Evolutionary conservation across 306 rosid genomes (phyloP).

Genomic region (Cucurbita moschata): DNA sequence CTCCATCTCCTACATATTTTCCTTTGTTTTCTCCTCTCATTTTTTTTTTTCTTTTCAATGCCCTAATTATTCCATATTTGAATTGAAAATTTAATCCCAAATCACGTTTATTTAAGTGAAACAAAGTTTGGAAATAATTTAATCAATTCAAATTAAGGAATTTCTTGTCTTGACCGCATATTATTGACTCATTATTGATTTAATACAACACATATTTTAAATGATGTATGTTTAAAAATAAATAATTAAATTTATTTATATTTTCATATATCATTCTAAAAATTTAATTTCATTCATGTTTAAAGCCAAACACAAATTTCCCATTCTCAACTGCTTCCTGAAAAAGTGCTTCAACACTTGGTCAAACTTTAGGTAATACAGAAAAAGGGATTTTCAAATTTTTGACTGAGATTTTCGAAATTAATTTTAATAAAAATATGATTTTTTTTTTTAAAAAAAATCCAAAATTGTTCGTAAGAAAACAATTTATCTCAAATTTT

Average conservation of each 20-base stretch:
- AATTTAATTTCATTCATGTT: neutral
- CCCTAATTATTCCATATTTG: neutral
- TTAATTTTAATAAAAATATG: neutral
- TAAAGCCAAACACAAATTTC: neutral
- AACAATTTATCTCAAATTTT: neutral
- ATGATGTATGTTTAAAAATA: no score
- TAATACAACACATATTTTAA: neutral
- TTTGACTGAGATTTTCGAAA: neutral
- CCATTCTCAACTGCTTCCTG: neutral
- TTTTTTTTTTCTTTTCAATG: neutral
- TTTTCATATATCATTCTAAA: no score
- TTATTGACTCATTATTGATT: neutral
- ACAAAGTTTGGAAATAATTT: neutral
- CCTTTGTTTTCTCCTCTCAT: neutral
- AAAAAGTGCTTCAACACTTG: neutral
- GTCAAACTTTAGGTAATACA: neutral
- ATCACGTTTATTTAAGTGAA: neutral
- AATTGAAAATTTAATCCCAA: neutral
- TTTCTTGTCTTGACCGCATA: no score
- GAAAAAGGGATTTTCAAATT: neutral
- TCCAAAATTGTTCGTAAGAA: neutral
- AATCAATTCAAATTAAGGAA: neutral
- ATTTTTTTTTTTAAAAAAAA: no score
- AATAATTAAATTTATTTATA: neutral
- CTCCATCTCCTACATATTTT: neutral